Evolutionary conservation across 2,329 filamentous ascomycete genomes (phyloP), one percentile per base, ranked within the genome.

Genomic region (Endoconidiophora laricicola): DNA sequence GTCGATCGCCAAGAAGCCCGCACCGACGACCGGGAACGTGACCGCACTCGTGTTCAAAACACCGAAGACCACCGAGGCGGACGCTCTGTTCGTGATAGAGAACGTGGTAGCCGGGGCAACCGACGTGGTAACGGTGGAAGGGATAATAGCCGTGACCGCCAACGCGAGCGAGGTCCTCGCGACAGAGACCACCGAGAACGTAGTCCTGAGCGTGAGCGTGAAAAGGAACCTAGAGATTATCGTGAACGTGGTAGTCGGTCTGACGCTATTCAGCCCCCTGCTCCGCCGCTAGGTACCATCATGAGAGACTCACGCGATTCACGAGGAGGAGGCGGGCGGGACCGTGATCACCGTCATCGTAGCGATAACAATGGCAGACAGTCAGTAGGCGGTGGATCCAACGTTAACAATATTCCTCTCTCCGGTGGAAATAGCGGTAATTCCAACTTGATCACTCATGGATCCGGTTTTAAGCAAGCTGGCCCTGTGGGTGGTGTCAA

Each of bases 121-220:
- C 62, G 66, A 40, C 58, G 62, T 55, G 58, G 66, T 39, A 58
- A 62, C 55, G 58, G 56, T 45, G 69, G 60, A 20, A 66, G 70
- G n/a, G 68, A 71, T 24, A 66, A 62, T 55, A 75, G 72, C 54
- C 67, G 70, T 38, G 72, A 75, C 43, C 63, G 58, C 46, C 66
- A 69, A n/a, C 63, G 66, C 37, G 65, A 67, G 1, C 56, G 58
- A 37, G 56, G 60, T 29, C 59, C 61, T 18, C 58, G 60, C 9
- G 61, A 65, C 5, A 58, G 62, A 46, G 59, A 62, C 52, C 63
- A 70, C 38, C 63, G 56, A n/a, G 72, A 75, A 46, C 66, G 68
- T 20, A 73, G 66, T 53, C 58, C 63, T 4, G 66, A 66, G 10
- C 66, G 71, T 37, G 71, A 74, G 7, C 63, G 68, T 22, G 67